Evolutionary conservation across 495 filamentous ascomycete species (phyloP), one percentile per base, ranked within the genome.

Genomic region (Schizothecium vesticola): DNA sequence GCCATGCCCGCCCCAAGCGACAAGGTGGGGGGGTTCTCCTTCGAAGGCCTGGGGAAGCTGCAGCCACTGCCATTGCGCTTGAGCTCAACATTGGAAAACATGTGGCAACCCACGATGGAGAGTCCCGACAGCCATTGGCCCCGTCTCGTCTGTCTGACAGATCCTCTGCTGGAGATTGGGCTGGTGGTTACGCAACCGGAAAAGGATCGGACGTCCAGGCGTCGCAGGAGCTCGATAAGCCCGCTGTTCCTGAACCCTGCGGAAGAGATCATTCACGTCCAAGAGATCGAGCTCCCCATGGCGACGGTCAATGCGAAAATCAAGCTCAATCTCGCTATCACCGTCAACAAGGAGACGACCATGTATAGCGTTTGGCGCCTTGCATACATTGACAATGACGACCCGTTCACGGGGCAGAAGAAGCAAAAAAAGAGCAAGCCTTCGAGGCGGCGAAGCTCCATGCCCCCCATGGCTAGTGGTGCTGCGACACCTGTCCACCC

Each of bases 91-190:
- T 67, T 82, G 63, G 81, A 82, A 67, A 84, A 81, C 61, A 75
- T 84, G 72, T 85, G 79, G 82, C 82, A 85, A 12, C 72, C 76
- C 3, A 78, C 80, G 4, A 69, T 84, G 58, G 78, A 81, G 55
- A 78, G 79, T 25, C 79, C 69, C 43, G 85, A 84, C 64, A 80
- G 86, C 28, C 86, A 89, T 56, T 86, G 92, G 74, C 94, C 94
- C 3, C 85, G 91, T 29, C 80, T 97, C 1, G 96, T 93, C 67
- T 91, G 90, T 33, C 83, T 99, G 25, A 96, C 89, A 7, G 91
- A 97, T 75, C 95, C 95, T 31, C 80, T 97, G 67, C 83, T 92
- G 3, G 93, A 97, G 72, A 85, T 97, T 76, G 95, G 94, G 1
- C 74, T 94, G 57, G 89, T 97, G 51, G 89, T 97, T 16, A 87